Evolutionary conservation across 2,329 filamentous ascomycete genomes (phyloP).

Genomic region (Myriangium duriaei): DNA sequence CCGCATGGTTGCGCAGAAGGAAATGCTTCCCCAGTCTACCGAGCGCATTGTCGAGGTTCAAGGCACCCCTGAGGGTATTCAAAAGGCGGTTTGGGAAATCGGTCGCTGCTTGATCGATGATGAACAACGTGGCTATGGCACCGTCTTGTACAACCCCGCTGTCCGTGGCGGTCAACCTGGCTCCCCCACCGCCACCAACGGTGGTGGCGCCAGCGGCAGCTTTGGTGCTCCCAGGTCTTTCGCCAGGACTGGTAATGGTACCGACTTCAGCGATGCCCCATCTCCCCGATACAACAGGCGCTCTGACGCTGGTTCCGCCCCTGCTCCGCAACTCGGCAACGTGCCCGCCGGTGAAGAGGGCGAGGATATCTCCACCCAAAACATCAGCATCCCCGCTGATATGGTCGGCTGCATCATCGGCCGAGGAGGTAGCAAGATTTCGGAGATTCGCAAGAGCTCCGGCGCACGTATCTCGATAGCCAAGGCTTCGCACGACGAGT

Average conservation of each 20-base stretch:
- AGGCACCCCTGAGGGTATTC: constrained; percentile 86
- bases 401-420: constrained; percentile 99
- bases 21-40: constrained; percentile 97
- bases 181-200: constrained; percentile 39
- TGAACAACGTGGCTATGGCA: constrained; percentile 92
- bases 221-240: constrained; percentile 35
- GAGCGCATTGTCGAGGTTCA: constrained; percentile 96
- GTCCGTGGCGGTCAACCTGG: constrained; percentile 66
- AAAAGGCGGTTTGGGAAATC: constrained; percentile 96
- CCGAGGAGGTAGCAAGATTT: constrained; percentile 89
- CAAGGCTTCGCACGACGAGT: constrained; percentile 93
- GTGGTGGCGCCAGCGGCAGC: constrained; percentile 42
- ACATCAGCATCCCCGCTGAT: constrained; percentile 97
- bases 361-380: constrained; percentile 95
- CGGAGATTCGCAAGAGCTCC: constrained; percentile 93
- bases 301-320: constrained; percentile 65
- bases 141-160: constrained; percentile 92
- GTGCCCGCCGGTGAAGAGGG: constrained; percentile 54
- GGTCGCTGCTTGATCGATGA: constrained; percentile 97
- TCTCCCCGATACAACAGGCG: constrained; percentile 61
- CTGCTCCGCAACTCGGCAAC: constrained; percentile 68
- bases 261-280: constrained; percentile 90
- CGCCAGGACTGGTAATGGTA: constrained; percentile 89
- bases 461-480: constrained; percentile 95
- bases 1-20: constrained; percentile 98